Conservation (phyloP, 2,329 filamentous ascomycete genomes). For the Mycosphaerella arachidis region DNA sequence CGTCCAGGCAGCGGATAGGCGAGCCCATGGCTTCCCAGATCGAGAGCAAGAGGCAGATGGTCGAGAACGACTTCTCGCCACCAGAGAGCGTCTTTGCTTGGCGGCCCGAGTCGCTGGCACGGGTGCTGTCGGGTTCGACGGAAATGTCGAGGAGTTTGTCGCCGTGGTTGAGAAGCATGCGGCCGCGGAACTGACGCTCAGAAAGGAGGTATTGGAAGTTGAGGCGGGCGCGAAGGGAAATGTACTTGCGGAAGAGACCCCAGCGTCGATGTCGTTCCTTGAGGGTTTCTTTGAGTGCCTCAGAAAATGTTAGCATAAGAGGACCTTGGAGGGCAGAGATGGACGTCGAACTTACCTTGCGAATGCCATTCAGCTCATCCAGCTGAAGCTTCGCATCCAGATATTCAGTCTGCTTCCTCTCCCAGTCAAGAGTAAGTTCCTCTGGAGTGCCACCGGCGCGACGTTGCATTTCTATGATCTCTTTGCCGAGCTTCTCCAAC, state of each 20-base stretch:
- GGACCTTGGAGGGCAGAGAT: not conserved
- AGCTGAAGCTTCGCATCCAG: constrained; percentile 20
- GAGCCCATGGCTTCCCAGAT: constrained; percentile 99
- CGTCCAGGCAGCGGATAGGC: constrained; percentile 88
- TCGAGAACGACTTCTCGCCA: constrained; percentile 96
- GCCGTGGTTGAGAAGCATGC: constrained; percentile 71
- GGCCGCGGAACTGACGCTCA: constrained; percentile 83
- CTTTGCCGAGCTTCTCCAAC: constrained; percentile 16
- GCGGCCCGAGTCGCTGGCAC: constrained; percentile 63
- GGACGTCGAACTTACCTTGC: constrained; percentile 35
- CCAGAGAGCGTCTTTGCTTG: constrained; percentile 90
- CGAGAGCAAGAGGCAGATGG: constrained; percentile 84
- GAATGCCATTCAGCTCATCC: constrained; percentile 27
- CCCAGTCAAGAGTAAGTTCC: constrained; percentile 24
- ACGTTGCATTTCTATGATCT: constrained; percentile 23
- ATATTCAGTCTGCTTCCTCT: constrained; percentile 30
- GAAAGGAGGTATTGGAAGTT: constrained; percentile 85
- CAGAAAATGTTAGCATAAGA: constrained; percentile 11
- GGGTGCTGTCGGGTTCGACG: constrained; percentile 65
- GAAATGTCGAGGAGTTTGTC: constrained; percentile 71
- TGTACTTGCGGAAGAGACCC: constrained; percentile 74
- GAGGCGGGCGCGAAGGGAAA: constrained; percentile 78
- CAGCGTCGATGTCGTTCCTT: constrained; percentile 68
- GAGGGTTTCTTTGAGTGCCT: constrained; percentile 58
- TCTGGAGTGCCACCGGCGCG: constrained; percentile 29